A percentile compares a stretch with the other conserved stretches of the same genome.
Conservation (phyloP, 768 basidiomycete species). For the Pulveroboletus sp. region DNA sequence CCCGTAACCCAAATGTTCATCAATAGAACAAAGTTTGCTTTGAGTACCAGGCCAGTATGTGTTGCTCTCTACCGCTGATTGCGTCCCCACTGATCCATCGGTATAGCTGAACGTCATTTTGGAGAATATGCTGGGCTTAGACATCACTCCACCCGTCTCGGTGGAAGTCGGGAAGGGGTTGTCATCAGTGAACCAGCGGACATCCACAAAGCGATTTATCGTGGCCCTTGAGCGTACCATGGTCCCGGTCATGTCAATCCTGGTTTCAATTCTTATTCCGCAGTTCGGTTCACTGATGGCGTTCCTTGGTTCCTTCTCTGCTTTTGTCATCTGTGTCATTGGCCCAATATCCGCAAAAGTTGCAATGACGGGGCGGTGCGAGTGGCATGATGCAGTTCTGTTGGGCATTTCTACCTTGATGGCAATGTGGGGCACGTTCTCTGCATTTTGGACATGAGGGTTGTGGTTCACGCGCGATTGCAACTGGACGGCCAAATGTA, state of each 20-base stretch:
- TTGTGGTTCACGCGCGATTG: not conserved
- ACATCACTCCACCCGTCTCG: slow-evolving; percentile 24
- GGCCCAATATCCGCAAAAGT: slow-evolving; percentile 73
- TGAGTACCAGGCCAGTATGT: slow-evolving; percentile 74
- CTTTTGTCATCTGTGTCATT: slow-evolving; percentile 70
- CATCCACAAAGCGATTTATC: slow-evolving; percentile 35
- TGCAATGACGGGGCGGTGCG: slow-evolving; percentile 46
- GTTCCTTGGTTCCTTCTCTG: slow-evolving; percentile 86
- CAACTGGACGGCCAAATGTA: not conserved
- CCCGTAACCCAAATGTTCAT: slow-evolving; percentile 12
- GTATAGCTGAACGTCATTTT: slow-evolving; percentile 75
- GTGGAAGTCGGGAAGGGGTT: slow-evolving; percentile 26
- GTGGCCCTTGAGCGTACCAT: slow-evolving; percentile 51
- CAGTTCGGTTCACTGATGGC: slow-evolving; percentile 84
- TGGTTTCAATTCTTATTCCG: slow-evolving; percentile 70
- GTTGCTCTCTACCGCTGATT: not conserved
- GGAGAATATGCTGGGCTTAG: slow-evolving; percentile 71
- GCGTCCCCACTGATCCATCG: not conserved
- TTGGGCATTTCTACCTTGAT: slow-evolving; percentile 52
- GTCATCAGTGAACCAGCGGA: slow-evolving; percentile 4
- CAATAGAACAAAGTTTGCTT: slow-evolving; percentile 77
- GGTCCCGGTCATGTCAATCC: slow-evolving; percentile 56
- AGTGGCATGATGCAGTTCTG: slow-evolving; percentile 49
- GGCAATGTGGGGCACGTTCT: slow-evolving; percentile 74
- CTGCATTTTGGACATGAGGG: slow-evolving; percentile 46